Percentiles rank a stretch among this genome's conserved stretches.
Conservation (phyloP, 2,329 filamentous ascomycete species). For the Phyllosticta capitalensis region DNA sequence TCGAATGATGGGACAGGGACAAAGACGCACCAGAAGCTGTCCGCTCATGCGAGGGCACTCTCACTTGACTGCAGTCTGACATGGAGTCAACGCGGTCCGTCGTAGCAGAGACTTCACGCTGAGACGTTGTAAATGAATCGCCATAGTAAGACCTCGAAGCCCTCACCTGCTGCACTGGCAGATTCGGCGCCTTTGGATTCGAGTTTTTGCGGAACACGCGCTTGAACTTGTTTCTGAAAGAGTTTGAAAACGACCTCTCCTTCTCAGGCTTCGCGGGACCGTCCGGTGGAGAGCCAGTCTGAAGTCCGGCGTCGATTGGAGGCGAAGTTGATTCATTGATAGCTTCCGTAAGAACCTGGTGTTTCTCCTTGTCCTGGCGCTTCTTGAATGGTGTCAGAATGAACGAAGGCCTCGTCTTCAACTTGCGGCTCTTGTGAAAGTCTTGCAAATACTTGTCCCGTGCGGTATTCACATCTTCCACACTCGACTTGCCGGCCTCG, state of each 20-base stretch:
- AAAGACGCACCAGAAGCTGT: neutral
- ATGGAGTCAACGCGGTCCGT: neutral
- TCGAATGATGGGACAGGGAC: neutral
- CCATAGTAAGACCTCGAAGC: conserved; percentile 33
- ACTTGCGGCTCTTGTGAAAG: conserved; percentile 26
- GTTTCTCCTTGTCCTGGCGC: conserved; percentile 23
- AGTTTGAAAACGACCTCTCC: conserved; percentile 54
- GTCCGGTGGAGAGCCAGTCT: neutral
- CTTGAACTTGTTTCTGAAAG: conserved; percentile 53
- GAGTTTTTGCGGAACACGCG: conserved; percentile 43
- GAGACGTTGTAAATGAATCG: conserved; percentile 8
- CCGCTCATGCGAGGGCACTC: neutral
- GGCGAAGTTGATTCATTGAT: neutral
- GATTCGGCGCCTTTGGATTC: conserved; percentile 13
- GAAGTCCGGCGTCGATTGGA: neutral
- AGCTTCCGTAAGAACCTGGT: conserved; percentile 12
- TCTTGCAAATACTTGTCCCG: conserved; percentile 33
- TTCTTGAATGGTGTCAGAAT: conserved; percentile 37
- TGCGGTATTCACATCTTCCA: conserved; percentile 15
- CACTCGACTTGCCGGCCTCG: neutral
- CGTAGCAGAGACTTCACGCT: neutral
- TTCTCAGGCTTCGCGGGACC: conserved; percentile 14
- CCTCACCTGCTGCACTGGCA: conserved; percentile 47
- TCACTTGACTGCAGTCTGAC: neutral
- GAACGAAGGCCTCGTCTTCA: conserved; percentile 35